Conservation (phyloP, 2,329 filamentous ascomycete species). For the Pseudogymnoascus destructans region DNA sequence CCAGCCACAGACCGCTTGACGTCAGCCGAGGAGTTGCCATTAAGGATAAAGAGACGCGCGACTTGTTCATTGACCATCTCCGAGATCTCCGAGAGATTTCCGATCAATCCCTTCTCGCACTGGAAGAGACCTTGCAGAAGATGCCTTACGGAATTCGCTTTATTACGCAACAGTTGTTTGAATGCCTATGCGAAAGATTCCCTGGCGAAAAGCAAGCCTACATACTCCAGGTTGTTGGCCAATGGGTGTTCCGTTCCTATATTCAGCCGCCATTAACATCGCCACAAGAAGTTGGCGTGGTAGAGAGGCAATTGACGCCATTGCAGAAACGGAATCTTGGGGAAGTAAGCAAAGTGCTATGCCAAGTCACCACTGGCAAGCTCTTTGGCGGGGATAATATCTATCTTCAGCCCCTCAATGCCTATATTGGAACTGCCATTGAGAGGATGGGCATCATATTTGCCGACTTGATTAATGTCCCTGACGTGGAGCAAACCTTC, state of each 20-base stretch:
- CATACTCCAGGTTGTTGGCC: conserved; percentile 69
- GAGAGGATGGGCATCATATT: conserved; percentile 66
- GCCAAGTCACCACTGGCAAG: conserved; percentile 77
- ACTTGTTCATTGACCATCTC: conserved; percentile 86
- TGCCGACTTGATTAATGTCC: conserved; percentile 65
- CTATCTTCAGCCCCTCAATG: conserved; percentile 89
- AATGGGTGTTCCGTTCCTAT: conserved; percentile 93
- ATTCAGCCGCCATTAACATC: conserved; percentile 79
- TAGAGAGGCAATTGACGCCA: conserved; percentile 78
- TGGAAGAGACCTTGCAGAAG: conserved; percentile 72
- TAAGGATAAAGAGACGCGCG: conserved; percentile 81
- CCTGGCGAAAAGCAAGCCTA: conserved; percentile 64
- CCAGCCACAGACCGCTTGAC: conserved; percentile 69
- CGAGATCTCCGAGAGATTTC: conserved; percentile 89
- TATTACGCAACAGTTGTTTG: conserved; percentile 73
- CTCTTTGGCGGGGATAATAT: conserved; percentile 91
- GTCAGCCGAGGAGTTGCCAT: conserved; percentile 90
- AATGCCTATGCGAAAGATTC: conserved; percentile 64
- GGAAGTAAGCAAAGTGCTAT: conserved; percentile 82
- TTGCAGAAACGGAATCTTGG: conserved; percentile 85
- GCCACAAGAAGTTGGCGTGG: conserved; percentile 84
- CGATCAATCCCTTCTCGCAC: conserved; percentile 69
- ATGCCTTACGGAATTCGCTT: conserved; percentile 92
- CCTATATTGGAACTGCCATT: conserved; percentile 75
- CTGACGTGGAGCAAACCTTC: conserved; percentile 80